Base-by-base conservation (phyloP, 108 stramenopile species). In the Skeletonema menzelii region DNA sequence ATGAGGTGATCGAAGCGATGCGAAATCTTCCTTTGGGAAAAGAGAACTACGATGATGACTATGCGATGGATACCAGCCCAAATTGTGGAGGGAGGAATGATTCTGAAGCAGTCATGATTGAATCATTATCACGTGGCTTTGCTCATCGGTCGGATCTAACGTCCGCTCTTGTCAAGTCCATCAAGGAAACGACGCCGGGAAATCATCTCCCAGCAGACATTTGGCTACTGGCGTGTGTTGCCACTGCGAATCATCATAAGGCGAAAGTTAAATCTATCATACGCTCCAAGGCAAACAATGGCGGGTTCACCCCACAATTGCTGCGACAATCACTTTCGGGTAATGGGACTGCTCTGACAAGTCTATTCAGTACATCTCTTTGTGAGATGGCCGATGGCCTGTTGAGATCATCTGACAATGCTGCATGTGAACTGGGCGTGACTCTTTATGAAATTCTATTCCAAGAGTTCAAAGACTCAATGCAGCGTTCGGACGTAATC, bases 191-290 rank as follows among this genome's bases (percentile, higher is more conserved):
- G 17, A 30, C 24, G 19, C 38, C 34, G 19, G 79, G 67, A n/a
- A 38, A 58, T 44, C 81, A 82, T 64, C 59, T 65, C 4, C 55
- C 76, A 0, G 71, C 77, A 11, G 84, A 85, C 31, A 69, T 85
- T 66, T 85, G 76, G 75, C 67, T 85, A 7, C 69, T 85, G 56
- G 81, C 82, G 17, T 85, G 84, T 57, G 72, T 72, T 64, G 76
- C 71, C 20, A 28, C 38, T 17, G 84, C 84, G 5, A 77, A 77
- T 34, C 84, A 85, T 73, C 82, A 85, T 62, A 60, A 63, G 37
- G 11, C 71, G 14, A 72, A 75, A 42, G 67, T 85, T 57, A 82
- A 75, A 53, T 55, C 75, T 1, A 28, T 82, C 2, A 76, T 85
- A 40, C 44, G 69, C 32, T 42, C 63, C 20, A 81, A 77, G 40